Evolutionary conservation across 257 asterid genomes (phyloP).

Genomic region (Echium plantagineum): DNA sequence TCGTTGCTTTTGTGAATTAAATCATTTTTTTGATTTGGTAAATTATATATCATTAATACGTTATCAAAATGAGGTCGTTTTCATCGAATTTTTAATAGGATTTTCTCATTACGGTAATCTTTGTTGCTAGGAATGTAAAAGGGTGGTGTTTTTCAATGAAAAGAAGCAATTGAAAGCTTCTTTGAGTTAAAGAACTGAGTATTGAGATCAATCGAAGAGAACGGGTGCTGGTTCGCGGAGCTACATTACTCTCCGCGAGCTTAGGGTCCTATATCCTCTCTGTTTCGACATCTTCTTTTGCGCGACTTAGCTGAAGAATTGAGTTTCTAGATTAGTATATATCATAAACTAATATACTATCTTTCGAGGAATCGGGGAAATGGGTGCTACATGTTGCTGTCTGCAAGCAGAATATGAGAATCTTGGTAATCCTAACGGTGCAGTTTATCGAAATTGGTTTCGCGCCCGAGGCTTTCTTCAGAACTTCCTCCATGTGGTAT

Average conservation of each 20-base stretch:
- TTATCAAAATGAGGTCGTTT: no score
- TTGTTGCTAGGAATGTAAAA: background rate
- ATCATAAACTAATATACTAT: background rate
- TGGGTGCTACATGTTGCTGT: constrained; percentile 74
- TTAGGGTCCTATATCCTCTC: background rate
- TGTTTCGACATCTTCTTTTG: background rate
- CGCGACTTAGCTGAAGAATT: background rate
- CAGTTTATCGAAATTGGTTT: constrained; percentile 37
- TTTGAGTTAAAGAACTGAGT: background rate
- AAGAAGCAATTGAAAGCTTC: background rate
- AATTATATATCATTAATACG: no score
- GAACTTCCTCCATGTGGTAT: constrained; percentile 49
- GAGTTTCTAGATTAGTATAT: background rate
- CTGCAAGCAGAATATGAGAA: constrained; percentile 50
- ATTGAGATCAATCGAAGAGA: background rate
- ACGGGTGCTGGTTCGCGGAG: constrained; percentile 1
- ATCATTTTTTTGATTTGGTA: no score
- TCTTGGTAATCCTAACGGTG: constrained; percentile 39
- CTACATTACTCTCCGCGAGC: background rate
- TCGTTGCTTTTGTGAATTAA: no score
- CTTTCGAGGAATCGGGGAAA: constrained; percentile 6
- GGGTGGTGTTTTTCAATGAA: background rate
- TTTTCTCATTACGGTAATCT: background rate
- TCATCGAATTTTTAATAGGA: no score
- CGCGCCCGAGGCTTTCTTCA: constrained; percentile 43